Evolutionary conservation across 257 asterid genomes (phyloP).

Genomic region (Craterostigma plantagineum): DNA sequence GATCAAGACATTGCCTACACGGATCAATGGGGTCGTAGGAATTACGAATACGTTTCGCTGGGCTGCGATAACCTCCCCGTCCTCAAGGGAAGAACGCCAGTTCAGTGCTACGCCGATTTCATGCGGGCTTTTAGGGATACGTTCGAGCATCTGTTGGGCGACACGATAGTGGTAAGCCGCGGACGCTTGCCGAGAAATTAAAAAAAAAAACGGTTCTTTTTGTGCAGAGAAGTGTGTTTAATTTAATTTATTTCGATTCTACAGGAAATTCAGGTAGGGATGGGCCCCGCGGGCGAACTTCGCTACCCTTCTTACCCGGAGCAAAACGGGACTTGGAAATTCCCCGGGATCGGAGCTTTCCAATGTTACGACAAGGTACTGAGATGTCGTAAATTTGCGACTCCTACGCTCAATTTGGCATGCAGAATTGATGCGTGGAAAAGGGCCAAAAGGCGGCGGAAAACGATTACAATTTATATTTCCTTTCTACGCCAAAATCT

Average conservation of each 20-base stretch:
- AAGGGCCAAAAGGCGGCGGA: no score
- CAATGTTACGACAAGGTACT: constrained; percentile 90
- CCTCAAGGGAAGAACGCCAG: constrained; percentile 79
- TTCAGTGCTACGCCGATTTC: constrained; percentile 81
- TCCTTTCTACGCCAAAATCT: no score
- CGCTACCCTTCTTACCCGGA: constrained; percentile 92
- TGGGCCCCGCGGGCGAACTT: constrained; percentile 99
- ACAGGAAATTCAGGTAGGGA: constrained; percentile 95
- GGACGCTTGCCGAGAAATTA: neutral
- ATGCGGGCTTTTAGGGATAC: constrained; percentile 74
- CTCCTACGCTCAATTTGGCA: no score
- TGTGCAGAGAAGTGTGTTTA: neutral
- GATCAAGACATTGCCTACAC: constrained; percentile 88
- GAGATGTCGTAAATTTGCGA: neutral
- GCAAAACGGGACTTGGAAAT: constrained; percentile 64
- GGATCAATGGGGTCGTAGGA: constrained; percentile 92
- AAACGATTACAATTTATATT: no score
- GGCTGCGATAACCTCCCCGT: constrained; percentile 79
- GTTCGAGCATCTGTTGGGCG: constrained; percentile 55
- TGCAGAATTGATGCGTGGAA: neutral
- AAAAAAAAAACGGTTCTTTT: neutral
- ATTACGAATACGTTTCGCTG: constrained; percentile 70
- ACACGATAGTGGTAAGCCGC: constrained; percentile 63
- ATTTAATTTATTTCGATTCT: neutral
- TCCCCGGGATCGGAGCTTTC: constrained; percentile 93